phyloP scores from a whole-genome alignment of 2,329 filamentous ascomycete species.

The Beauveria medogensis region DNA sequence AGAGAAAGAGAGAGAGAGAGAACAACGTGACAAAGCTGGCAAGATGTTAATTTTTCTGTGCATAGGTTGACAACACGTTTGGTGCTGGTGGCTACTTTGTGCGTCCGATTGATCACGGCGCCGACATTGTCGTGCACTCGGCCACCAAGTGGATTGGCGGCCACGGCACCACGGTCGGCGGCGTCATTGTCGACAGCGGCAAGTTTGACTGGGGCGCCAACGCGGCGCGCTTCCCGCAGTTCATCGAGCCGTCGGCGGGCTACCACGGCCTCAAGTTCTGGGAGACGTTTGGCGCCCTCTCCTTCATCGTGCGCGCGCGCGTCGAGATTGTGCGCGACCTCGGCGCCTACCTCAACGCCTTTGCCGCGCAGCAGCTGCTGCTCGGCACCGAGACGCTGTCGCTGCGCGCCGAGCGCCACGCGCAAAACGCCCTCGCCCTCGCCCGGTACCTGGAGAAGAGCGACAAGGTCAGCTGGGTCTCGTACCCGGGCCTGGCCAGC shows the following conservation, averaged over 20 bases:
- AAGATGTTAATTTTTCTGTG: neutral
- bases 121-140: constrained; percentile 89
- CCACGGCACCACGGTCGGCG: constrained; percentile 85
- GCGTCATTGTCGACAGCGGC: constrained; percentile 78
- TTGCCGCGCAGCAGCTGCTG: constrained; percentile 85
- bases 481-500: constrained; percentile 78
- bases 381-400: constrained; percentile 86
- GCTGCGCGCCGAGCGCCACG: constrained; percentile 78
- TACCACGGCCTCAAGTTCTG: constrained; percentile 94
- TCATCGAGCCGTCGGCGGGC: constrained; percentile 78
- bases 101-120: constrained; percentile 80
- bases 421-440: constrained; percentile 70
- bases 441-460: constrained; percentile 79
- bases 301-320: constrained; percentile 77
- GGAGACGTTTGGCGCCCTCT: constrained; percentile 77
- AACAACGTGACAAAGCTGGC: neutral
- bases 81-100: constrained; percentile 86
- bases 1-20: too few species aligned
- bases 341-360: constrained; percentile 76
- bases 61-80: constrained; percentile 84
- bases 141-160: constrained; percentile 97
- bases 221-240: constrained; percentile 79
- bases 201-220: constrained; percentile 92
- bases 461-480: constrained; percentile 83
- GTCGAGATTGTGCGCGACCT: constrained; percentile 88